phyloP scores from a whole-genome alignment of 192 early-diverging fungal species.

The Backusella macrospora region DNA sequence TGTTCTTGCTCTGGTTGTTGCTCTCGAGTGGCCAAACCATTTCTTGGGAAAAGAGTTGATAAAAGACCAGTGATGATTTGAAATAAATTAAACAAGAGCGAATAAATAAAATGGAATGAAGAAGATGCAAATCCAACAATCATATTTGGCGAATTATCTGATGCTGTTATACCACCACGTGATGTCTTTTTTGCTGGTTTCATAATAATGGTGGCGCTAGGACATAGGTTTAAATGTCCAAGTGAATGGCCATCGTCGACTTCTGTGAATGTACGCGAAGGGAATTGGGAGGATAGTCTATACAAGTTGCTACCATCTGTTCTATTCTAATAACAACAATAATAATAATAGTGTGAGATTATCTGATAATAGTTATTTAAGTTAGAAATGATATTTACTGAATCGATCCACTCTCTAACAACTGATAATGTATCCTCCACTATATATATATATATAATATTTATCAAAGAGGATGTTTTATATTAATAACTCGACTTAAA shows the following conservation, averaged over 20 bases:
- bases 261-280: constrained; percentile 34
- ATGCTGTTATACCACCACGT: constrained; percentile 12
- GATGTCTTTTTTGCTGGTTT: constrained; percentile 28
- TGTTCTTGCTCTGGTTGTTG: not conserved
- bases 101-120: constrained; percentile 25
- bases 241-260: constrained; percentile 28
- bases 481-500: not conserved
- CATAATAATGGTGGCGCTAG: constrained; percentile 42
- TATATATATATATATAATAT: not conserved
- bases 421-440: constrained; percentile 25
- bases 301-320: constrained; percentile 39
- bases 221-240: constrained; percentile 24
- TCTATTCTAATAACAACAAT: constrained; percentile 23
- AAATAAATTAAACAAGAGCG: constrained; percentile 9
- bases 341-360: not conserved
- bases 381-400: constrained; percentile 12
- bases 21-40: not conserved
- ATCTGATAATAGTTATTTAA: not conserved
- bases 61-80: constrained; percentile 7
- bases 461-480: not conserved
- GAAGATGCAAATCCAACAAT: constrained; percentile 27
- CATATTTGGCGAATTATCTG: not conserved
- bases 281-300: constrained; percentile 39
- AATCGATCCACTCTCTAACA: constrained; percentile 37
- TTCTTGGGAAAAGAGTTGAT: constrained; percentile 13